These are phyloP conservation scores for Leccinum uliginosum DNA, from an alignment of 768 basidiomycete species.

Conservation along the genomic window DNA sequence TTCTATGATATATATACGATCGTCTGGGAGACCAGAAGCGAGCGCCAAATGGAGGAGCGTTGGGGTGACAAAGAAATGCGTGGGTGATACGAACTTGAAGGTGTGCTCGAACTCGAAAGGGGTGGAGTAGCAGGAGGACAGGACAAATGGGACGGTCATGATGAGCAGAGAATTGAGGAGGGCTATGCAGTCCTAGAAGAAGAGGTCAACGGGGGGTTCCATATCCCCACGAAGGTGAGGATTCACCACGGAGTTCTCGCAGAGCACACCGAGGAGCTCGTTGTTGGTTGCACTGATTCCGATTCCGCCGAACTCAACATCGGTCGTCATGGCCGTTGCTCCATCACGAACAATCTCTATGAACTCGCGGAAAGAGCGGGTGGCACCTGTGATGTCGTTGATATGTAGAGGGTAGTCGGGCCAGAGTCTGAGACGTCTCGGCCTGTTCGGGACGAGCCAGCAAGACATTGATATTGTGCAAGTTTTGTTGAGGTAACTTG, in stretches of 20 bases:
- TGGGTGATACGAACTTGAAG: constrained; percentile 43
- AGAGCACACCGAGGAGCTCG: constrained; percentile 66
- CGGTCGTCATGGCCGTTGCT: constrained; percentile 53
- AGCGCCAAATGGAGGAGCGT: constrained; percentile 38
- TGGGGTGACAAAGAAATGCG: constrained; percentile 52
- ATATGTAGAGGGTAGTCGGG: constrained; percentile 54
- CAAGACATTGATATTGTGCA: constrained; percentile 50
- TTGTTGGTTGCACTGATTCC: constrained; percentile 43
- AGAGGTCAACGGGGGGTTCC: not conserved
- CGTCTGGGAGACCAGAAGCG: constrained; percentile 34
- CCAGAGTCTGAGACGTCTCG: too few relatives aligned
- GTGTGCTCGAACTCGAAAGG: constrained; percentile 51
- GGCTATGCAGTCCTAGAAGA: constrained; percentile 48
- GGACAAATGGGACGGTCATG: constrained; percentile 47
- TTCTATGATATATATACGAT: constrained; percentile 46
- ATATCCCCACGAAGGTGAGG: not conserved
- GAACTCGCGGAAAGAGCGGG: constrained; percentile 45
- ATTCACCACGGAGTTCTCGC: constrained; percentile 60
- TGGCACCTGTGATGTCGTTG: constrained; percentile 48
- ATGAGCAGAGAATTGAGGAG: constrained; percentile 46
- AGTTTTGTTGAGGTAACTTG: constrained; percentile 45
- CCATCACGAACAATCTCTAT: constrained; percentile 47
- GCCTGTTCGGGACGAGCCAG: constrained; percentile 52
- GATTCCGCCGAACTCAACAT: constrained; percentile 49
- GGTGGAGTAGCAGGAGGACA: constrained; percentile 53